Base-by-base conservation (phyloP, 768 basidiomycete genomes). In the Lanmaoa pseudosensibilis region DNA sequence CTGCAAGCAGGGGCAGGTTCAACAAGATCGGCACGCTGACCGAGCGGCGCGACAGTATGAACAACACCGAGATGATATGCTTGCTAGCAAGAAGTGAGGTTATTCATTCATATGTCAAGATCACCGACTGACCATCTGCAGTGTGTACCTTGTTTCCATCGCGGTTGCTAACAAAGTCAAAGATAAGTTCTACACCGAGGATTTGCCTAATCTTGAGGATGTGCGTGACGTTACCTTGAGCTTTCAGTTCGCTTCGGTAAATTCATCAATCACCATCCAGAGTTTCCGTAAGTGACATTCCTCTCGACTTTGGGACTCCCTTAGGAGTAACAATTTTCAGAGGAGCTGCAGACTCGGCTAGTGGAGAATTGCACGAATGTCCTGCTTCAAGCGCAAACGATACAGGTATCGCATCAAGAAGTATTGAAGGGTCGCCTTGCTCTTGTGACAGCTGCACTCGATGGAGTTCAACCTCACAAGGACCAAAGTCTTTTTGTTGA, bases 11-110 rank as follows among this genome's bases (percentile, higher is more conserved):
- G 82, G 77, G 49, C 83, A 86, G 55, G 81, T 82, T 41, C 76
- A 77, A 64, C 89, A 90, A 65, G 91, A 93, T 66, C 83, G 80
- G 45, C 90, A 92, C 55, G 85, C 88, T 33, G 88, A 87, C 52
- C 81, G 89, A 34, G 82, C 80, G 4, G 85, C 84, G 19, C 85
- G 81, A 68, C 90, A 92, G 63, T 83, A 82, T 43, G 90, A 91
- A 59, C 85, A 89, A 62, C 89, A 91, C 62, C 81, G 80, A 51
- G 77, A 78, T 34, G 87, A 92, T 39, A 92, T 93, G 91, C 70
- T 84, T 41, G 88, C 86, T 61, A 81, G 83, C 71, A 93, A 92
- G 77, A 93, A 92, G 91, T 92, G 56, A 33, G 74, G 34, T 23
- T 16, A 21, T 38, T 30, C 47, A 37, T 57, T 27, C 38, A 46